These are phyloP conservation scores for Bolboschoenus planiculmis DNA, from an alignment of 176 grass and related monocot species.

Conservation along the genomic window DNA sequence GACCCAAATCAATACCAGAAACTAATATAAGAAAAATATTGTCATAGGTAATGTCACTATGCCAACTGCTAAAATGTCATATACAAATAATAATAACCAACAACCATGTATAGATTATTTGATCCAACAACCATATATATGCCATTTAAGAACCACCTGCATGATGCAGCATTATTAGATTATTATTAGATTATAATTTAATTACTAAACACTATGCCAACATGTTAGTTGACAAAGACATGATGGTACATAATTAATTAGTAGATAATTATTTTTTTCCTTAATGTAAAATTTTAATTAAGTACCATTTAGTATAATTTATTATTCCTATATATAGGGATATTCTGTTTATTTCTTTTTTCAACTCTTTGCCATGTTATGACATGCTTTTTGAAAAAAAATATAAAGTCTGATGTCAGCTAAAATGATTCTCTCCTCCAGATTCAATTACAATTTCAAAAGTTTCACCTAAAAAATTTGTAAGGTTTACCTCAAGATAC, in stretches of 20 bases:
- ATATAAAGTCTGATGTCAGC: slow-evolving; percentile 10
- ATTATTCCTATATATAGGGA: background rate
- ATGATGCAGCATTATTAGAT: background rate
- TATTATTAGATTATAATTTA: background rate
- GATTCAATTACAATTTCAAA: slow-evolving; percentile 16
- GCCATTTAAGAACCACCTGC: slow-evolving; percentile 11
- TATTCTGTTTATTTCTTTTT: background rate
- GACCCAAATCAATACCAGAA: slow-evolving; percentile 1
- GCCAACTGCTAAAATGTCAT: slow-evolving; percentile 8
- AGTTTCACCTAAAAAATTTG: background rate
- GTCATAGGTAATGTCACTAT: slow-evolving; percentile 1
- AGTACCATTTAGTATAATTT: background rate
- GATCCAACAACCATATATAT: slow-evolving; percentile 12
- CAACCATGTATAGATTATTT: no score
- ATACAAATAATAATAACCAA: slow-evolving; percentile 21
- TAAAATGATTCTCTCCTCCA: background rate
- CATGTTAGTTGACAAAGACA: slow-evolving; percentile 16
- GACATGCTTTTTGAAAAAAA: background rate
- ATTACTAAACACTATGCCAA: slow-evolving; percentile 16
- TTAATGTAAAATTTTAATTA: background rate
- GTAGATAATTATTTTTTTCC: slow-evolving; percentile 1
- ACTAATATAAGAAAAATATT: background rate
- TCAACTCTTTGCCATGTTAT: background rate
- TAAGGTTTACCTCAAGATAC: background rate
- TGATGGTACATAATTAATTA: slow-evolving; percentile 4